Conservation (phyloP, 352 stramenopile species). For the Pythium rhizo-oryzae region DNA sequence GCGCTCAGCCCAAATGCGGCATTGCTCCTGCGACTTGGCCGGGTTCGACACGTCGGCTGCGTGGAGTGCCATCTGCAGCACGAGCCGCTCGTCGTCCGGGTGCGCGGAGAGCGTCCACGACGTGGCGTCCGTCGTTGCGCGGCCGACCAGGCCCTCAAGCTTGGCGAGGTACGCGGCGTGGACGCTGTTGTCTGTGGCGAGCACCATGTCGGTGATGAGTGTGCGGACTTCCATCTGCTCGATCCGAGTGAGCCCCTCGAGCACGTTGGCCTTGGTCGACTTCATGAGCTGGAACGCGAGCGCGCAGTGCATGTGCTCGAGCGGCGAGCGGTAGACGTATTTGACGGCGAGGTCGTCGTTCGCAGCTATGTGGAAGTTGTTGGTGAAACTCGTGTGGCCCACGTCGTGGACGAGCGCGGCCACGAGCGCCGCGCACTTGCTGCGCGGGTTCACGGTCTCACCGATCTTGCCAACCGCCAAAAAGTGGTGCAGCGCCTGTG, state of each 20-base stretch:
- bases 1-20: slow-evolving; percentile 86
- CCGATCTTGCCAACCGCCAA: slow-evolving; percentile 53
- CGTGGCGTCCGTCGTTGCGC: slow-evolving; percentile 23
- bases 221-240: slow-evolving; percentile 80
- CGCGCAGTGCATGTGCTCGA: slow-evolving; percentile 89
- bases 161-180: slow-evolving; percentile 81
- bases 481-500: slow-evolving; percentile 78
- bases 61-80: slow-evolving; percentile 84
- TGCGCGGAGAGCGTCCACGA: slow-evolving; percentile 57
- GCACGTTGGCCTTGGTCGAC: slow-evolving; percentile 66
- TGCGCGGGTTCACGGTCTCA: slow-evolving; percentile 55
- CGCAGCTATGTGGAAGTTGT: slow-evolving; percentile 86
- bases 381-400: slow-evolving; percentile 86
- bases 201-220: slow-evolving; percentile 84
- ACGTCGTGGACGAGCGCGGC: slow-evolving; percentile 87
- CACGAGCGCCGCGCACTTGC: slow-evolving; percentile 72
- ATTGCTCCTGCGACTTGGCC: slow-evolving; percentile 79
- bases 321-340: slow-evolving; percentile 83
- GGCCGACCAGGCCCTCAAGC: slow-evolving; percentile 66
- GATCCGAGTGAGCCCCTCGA: slow-evolving; percentile 70
- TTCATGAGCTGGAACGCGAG: slow-evolving; percentile 81
- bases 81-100: slow-evolving; percentile 68
- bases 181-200: slow-evolving; percentile 88
- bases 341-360: slow-evolving; percentile 81
- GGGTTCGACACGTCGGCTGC: slow-evolving; percentile 95